Conservation (phyloP, 225 moss, liverwort and hornwort genomes). For the Pleurozium schreberi region DNA sequence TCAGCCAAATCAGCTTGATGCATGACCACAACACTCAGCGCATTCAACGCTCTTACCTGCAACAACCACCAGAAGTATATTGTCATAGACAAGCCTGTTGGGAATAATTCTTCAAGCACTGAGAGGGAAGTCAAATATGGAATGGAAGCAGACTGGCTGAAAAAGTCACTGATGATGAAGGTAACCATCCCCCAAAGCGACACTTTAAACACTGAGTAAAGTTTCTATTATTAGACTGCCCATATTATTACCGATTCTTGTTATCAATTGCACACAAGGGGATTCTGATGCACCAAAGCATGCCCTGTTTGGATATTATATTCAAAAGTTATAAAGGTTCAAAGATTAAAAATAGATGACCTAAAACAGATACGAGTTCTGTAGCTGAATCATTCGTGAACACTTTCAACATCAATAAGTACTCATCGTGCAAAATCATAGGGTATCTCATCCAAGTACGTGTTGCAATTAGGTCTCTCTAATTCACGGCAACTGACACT, state of each 20-base stretch:
- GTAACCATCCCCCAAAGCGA: neutral
- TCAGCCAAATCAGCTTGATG: constrained; percentile 55
- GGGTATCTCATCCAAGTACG: neutral
- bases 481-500: neutral
- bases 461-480: neutral
- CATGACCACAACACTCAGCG: constrained; percentile 58
- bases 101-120: neutral
- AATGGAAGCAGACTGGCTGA: neutral
- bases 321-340: neutral
- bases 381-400: neutral
- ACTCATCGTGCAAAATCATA: neutral
- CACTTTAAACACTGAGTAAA: neutral
- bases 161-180: neutral
- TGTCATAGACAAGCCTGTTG: neutral
- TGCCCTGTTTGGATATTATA: neutral
- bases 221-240: neutral
- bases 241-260: neutral
- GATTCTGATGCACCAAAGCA: neutral
- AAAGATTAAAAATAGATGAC: neutral
- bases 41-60: constrained; percentile 83
- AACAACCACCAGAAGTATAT: constrained; percentile 4
- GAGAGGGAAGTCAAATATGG: neutral
- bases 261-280: neutral
- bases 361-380: neutral
- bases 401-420: neutral